phyloP scores from a whole-genome alignment of 2,329 filamentous ascomycete species.

The Simplicillium aogashimaense region DNA sequence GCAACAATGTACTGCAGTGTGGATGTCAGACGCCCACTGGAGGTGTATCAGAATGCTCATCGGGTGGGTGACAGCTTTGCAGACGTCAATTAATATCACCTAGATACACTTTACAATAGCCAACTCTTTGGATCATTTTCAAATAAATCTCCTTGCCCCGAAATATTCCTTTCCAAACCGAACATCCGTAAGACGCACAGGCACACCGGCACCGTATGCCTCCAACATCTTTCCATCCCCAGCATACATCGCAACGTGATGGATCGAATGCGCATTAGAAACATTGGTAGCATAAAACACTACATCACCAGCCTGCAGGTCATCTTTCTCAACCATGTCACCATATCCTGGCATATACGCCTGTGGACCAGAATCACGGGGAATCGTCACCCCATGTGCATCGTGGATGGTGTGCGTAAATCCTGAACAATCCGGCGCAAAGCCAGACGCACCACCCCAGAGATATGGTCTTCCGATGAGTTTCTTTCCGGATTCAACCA shows the following conservation, averaged over 20 bases:
- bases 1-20: no score
- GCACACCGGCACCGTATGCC: conserved; percentile 1
- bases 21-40: no score
- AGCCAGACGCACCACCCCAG: conserved; percentile 2
- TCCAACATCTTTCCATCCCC: conserved; percentile 3
- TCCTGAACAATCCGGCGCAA: conserved; percentile 2
- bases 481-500: neutral
- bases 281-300: conserved; percentile 1
- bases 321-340: neutral
- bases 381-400: conserved; percentile 2
- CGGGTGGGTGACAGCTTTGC: no score
- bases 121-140: no score
- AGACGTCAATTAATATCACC: neutral
- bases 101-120: neutral
- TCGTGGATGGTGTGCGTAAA: conserved; percentile 2
- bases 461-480: conserved; percentile 1
- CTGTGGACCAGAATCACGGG: conserved; percentile 1
- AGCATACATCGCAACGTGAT: conserved; percentile 4
- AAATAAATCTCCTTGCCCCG: conserved; percentile 1
- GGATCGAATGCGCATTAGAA: neutral
- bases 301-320: conserved; percentile 1
- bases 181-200: neutral
- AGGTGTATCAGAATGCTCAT: no score
- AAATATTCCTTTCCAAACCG: conserved; percentile 2
- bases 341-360: conserved; percentile 1